Evolutionary conservation across 1,284 basidiomycete species (phyloP).

Genomic region (Leccinum colubrinum): DNA sequence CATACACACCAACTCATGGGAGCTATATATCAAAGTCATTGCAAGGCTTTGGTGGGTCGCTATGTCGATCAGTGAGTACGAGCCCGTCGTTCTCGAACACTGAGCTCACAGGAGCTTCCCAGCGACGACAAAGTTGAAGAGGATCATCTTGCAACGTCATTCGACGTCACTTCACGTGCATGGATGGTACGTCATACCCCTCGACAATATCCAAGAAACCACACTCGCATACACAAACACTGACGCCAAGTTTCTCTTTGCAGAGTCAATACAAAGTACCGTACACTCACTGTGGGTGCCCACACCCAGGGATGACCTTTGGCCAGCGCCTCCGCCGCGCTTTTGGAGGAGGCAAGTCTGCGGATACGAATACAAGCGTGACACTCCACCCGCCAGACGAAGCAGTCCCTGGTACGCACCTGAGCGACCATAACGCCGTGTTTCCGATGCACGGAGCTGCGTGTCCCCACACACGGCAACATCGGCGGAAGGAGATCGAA

Average conservation of each 20-base stretch:
- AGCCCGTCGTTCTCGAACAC: not conserved
- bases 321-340: constrained; percentile 32
- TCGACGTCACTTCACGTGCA: constrained; percentile 44
- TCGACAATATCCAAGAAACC: not conserved
- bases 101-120: not conserved
- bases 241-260: not conserved
- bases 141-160: constrained; percentile 39
- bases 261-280: constrained; percentile 40
- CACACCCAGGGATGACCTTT: constrained; percentile 41
- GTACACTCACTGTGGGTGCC: constrained; percentile 50
- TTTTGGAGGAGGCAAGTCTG: not conserved
- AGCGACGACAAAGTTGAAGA: constrained; percentile 50
- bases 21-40: too few species aligned
- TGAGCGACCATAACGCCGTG: constrained; percentile 48
- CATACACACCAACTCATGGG: too few species aligned
- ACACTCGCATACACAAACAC: not conserved
- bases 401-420: constrained; percentile 39
- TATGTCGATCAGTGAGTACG: constrained; percentile 41
- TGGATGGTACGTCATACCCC: constrained; percentile 35
- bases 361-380: not conserved
- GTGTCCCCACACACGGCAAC: constrained; percentile 17
- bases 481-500: not conserved
- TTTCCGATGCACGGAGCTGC: constrained; percentile 27
- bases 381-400: constrained; percentile 21
- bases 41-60: too few species aligned